Percentiles rank a stretch among this genome's conserved stretches.
Evolutionary conservation across 768 basidiomycete genomes (phyloP).

Genomic region (Lactifluus echinatus): DNA sequence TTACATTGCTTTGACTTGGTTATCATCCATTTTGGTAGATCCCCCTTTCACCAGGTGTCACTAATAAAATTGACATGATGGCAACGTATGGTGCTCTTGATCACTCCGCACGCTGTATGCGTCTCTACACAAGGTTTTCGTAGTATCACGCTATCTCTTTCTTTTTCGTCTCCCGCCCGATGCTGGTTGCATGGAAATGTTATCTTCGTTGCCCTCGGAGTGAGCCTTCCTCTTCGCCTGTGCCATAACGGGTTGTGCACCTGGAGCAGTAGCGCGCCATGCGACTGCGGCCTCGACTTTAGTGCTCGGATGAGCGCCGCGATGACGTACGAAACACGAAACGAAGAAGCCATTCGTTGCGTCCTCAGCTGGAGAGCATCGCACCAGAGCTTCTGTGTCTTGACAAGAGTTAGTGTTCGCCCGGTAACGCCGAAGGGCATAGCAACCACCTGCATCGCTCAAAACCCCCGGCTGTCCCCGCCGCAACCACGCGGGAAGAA

Average conservation of each 20-base stretch:
- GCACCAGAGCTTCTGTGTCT: conserved; percentile 48
- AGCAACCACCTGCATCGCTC: conserved; percentile 24
- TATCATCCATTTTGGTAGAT: conserved; percentile 15
- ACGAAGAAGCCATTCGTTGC: conserved; percentile 97
- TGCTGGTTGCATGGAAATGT: not conserved
- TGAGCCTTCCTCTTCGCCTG: conserved; percentile 6
- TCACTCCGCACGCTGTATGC: not conserved
- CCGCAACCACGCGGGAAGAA: conserved; percentile 76
- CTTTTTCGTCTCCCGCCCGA: conserved; percentile 2
- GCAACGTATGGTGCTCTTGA: not conserved
- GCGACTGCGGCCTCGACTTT: not conserved
- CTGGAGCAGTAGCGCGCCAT: not conserved
- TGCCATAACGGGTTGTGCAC: not conserved
- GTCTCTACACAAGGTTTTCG: too few species aligned
- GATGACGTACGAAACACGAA: conserved; percentile 64
- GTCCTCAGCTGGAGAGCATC: conserved; percentile 76
- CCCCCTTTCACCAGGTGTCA: conserved; percentile 14
- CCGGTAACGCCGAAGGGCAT: not conserved
- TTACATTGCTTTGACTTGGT: conserved; percentile 19
- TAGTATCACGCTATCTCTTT: too few species aligned
- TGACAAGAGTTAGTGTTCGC: not conserved
- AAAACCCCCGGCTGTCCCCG: conserved; percentile 67
- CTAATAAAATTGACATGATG: conserved; percentile 16
- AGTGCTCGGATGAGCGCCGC: not conserved
- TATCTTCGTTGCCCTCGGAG: not conserved